Evolutionary conservation across 306 rosid species (phyloP).

Genomic region (Adenanthera pavonina): DNA sequence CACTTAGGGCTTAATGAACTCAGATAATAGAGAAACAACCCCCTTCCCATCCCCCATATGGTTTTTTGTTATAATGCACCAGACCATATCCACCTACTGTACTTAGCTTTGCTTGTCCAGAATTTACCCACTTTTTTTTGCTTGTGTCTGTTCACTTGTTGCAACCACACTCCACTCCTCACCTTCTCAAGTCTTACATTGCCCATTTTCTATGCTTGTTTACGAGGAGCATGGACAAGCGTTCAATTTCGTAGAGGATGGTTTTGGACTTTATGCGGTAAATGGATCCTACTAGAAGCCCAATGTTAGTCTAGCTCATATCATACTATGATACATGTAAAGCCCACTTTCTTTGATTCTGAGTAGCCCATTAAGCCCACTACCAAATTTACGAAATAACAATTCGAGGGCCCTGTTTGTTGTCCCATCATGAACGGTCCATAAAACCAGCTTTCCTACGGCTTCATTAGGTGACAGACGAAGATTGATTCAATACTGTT

Average conservation of each 20-base stretch:
- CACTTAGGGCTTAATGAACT: slow-evolving; percentile 35
- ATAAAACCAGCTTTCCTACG: not conserved
- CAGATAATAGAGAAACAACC: slow-evolving; percentile 3
- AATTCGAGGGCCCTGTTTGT: too few species aligned
- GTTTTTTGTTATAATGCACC: slow-evolving; percentile 41
- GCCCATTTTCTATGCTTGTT: not conserved
- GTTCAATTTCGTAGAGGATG: not conserved
- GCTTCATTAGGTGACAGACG: not conserved
- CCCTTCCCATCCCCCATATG: slow-evolving; percentile 35
- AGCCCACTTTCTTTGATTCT: not conserved
- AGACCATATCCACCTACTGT: slow-evolving; percentile 29
- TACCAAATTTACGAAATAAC: not conserved
- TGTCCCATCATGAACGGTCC: too few species aligned
- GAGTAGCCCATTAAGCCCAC: not conserved
- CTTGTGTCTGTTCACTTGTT: not conserved
- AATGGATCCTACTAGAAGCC: not conserved
- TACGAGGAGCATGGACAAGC: not conserved
- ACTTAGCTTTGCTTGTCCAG: not conserved
- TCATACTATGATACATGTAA: not conserved
- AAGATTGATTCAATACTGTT: too few species aligned
- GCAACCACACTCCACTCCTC: not conserved
- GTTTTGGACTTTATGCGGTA: too few species aligned
- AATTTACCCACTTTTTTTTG: not conserved
- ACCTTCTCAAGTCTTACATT: not conserved
- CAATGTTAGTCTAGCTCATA: not conserved